These are phyloP conservation scores for Lasiodiplodia sp. DNA, from an alignment of 2,329 filamentous ascomycete species.

Conservation along the genomic window DNA sequence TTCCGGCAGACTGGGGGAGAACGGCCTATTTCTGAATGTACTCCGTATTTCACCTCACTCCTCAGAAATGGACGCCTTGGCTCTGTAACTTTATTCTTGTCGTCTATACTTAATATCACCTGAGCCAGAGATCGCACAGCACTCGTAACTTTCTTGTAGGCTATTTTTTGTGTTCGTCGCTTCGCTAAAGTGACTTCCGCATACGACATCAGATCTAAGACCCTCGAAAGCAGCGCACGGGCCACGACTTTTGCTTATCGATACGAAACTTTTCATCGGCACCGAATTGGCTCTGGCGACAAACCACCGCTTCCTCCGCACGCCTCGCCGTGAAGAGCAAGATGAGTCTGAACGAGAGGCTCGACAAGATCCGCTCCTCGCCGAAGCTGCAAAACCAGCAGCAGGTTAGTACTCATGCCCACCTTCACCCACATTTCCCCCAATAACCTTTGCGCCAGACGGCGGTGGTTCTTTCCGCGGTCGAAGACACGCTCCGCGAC, in stretches of 20 bases:
- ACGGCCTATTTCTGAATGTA: no score
- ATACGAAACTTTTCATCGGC: conserved; percentile 19
- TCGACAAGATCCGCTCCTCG: conserved; percentile 91
- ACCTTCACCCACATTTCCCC: neutral
- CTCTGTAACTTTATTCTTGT: neutral
- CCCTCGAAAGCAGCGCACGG: neutral
- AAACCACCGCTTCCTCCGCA: conserved; percentile 14
- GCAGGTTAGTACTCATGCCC: conserved; percentile 66
- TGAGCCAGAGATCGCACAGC: no score
- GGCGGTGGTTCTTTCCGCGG: conserved; percentile 83
- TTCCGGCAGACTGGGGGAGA: no score
- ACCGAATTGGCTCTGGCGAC: neutral
- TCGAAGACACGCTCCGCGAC: conserved; percentile 90
- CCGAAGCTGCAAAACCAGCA: conserved; percentile 96
- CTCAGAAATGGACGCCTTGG: no score
- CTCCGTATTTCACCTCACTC: no score
- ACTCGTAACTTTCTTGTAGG: neutral
- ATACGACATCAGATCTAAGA: neutral
- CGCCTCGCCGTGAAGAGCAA: conserved; percentile 32
- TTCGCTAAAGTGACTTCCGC: neutral
- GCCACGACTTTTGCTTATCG: conserved; percentile 12
- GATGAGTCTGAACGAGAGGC: conserved; percentile 81
- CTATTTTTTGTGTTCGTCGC: neutral
- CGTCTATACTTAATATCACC: neutral
- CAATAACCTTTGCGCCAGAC: conserved; percentile 61